Evolutionary conservation across 306 rosid genomes (phyloP).

Genomic region (Vigna angularis): DNA sequence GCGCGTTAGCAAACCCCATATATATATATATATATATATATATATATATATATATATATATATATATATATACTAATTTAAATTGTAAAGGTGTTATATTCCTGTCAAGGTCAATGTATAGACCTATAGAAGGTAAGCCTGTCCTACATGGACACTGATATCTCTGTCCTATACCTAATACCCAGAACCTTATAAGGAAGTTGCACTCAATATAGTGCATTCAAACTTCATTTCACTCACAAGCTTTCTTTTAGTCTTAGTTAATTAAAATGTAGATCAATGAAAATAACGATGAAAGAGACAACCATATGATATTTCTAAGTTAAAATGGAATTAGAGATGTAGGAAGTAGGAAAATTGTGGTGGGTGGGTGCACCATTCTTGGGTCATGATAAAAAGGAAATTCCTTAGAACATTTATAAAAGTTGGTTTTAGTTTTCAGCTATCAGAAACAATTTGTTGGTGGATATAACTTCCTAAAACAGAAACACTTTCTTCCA

Average conservation of each 20-base stretch:
- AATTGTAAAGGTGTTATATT: slow-evolving; percentile 57
- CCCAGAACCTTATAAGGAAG: slow-evolving; percentile 59
- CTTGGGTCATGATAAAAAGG: slow-evolving; percentile 42
- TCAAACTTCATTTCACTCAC: slow-evolving; percentile 37
- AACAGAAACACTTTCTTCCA: slow-evolving; percentile 50
- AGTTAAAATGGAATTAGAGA: slow-evolving; percentile 16
- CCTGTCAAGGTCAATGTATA: slow-evolving; percentile 54
- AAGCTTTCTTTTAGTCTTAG: slow-evolving; percentile 13
- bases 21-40: too few relatives aligned
- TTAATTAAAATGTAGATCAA: slow-evolving; percentile 17
- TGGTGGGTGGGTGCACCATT: slow-evolving; percentile 57
- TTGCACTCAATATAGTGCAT: slow-evolving; percentile 70
- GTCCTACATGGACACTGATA: slow-evolving; percentile 49
- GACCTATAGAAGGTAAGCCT: slow-evolving; percentile 27
- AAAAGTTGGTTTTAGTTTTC: slow-evolving; percentile 61
- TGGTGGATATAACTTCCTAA: slow-evolving; percentile 61
- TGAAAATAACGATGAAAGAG: slow-evolving; percentile 42
- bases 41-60: too few relatives aligned
- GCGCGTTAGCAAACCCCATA: too few relatives aligned
- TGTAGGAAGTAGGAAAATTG: slow-evolving; percentile 23
- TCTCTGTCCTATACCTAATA: slow-evolving; percentile 78
- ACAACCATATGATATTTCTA: slow-evolving; percentile 35
- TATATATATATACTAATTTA: not conserved
- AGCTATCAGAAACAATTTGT: slow-evolving; percentile 56
- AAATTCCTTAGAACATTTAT: slow-evolving; percentile 50